Conservation (phyloP, 169 alveolate genomes). For the Plasmodium coatneyi region DNA sequence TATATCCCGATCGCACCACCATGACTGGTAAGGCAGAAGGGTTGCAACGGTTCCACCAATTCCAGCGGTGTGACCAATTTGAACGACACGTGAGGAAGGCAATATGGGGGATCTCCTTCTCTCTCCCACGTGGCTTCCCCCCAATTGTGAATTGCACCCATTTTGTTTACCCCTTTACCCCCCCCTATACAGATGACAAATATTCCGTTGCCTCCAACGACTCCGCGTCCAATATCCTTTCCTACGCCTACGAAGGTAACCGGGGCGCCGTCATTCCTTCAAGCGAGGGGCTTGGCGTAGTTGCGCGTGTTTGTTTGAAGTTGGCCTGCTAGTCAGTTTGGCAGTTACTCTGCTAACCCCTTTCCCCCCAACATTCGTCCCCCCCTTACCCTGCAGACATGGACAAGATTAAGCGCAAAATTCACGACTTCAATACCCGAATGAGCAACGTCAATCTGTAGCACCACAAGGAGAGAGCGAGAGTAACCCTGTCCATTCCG, state of each 20-base stretch:
- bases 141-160: neutral
- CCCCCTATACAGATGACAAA: conserved; percentile 21
- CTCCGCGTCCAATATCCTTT: conserved; percentile 13
- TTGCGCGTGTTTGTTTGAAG: neutral
- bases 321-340: neutral
- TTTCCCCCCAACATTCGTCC: neutral
- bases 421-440: conserved; percentile 30
- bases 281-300: neutral
- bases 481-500: neutral
- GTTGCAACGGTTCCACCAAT: too few species aligned
- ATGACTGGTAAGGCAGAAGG: conserved; percentile 7
- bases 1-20: conserved; percentile 39
- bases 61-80: neutral
- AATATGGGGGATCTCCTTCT: neutral
- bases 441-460: conserved; percentile 27
- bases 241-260: conserved; percentile 72
- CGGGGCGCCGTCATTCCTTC: neutral
- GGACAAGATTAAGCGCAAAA: conserved; percentile 64
- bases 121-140: neutral
- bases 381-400: conserved; percentile 7
- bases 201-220: conserved; percentile 25
- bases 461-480: neutral
- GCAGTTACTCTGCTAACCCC: neutral
- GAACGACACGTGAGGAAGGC: neutral
- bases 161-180: neutral